Evolutionary conservation across 192 early-diverging fungal species (phyloP).

Genomic region (Spizellomyces punctatus): DNA sequence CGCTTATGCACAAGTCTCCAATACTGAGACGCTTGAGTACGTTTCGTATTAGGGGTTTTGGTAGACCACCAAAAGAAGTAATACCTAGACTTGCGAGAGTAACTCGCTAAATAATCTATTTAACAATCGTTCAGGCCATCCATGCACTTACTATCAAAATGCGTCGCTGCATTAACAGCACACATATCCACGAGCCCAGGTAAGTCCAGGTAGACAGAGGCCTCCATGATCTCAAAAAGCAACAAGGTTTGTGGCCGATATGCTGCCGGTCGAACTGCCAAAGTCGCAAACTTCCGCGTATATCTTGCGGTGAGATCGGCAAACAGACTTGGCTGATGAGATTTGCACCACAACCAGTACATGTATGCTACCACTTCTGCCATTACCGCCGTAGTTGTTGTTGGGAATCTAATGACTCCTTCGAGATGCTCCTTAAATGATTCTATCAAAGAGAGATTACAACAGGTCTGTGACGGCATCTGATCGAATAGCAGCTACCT

Average conservation of each 20-base stretch:
- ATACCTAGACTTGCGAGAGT: not conserved
- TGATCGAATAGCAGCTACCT: not conserved
- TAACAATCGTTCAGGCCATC: no score
- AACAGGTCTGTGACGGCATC: not conserved
- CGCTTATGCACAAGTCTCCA: slow-evolving; percentile 22
- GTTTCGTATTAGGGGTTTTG: slow-evolving; percentile 5
- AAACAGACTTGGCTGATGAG: not conserved
- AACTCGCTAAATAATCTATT: no score
- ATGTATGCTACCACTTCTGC: slow-evolving; percentile 17
- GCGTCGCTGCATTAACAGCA: slow-evolving; percentile 9
- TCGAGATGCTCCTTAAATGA: slow-evolving; percentile 15
- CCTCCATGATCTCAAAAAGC: slow-evolving; percentile 29
- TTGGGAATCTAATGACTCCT: slow-evolving; percentile 11
- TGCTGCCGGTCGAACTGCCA: not conserved
- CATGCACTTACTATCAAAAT: slow-evolving; percentile 13
- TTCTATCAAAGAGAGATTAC: not conserved
- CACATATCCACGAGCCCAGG: slow-evolving; percentile 26
- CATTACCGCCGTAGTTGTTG: not conserved
- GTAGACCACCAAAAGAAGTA: slow-evolving; percentile 18
- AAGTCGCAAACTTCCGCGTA: not conserved
- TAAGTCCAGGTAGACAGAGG: slow-evolving; percentile 29
- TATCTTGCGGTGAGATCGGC: not conserved
- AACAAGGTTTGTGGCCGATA: slow-evolving; percentile 8
- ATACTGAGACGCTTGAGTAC: slow-evolving; percentile 19
- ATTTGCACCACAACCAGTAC: slow-evolving; percentile 20